Percentiles rank a stretch among this genome's conserved stretches.
Evolutionary conservation across 257 asterid genomes (phyloP).

Genomic region (Petrea volubilis): DNA sequence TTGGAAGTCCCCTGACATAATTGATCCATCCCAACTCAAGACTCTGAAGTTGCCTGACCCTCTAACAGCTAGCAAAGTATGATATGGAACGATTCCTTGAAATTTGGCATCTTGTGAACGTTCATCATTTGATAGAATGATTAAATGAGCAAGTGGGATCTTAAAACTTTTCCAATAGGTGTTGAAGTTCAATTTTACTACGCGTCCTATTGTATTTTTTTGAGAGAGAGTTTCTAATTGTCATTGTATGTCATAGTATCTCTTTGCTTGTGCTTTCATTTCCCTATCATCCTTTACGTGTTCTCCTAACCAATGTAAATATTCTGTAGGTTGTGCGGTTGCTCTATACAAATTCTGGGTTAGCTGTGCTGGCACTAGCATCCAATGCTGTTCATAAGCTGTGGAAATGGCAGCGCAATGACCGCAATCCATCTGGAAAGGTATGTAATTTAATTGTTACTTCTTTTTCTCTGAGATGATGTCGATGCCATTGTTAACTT

Average conservation of each 20-base stretch:
- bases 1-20: constrained; percentile 64
- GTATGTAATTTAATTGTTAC: constrained; percentile 32
- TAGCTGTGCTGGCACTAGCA: constrained; percentile 77
- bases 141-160: background rate
- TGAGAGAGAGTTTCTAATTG: background rate
- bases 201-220: background rate
- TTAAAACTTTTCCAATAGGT: background rate
- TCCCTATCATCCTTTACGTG: constrained; percentile 12
- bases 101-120: background rate
- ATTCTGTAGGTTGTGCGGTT: constrained; percentile 70
- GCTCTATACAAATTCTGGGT: constrained; percentile 86
- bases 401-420: constrained; percentile 98
- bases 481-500: background rate
- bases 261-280: background rate
- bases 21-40: constrained; percentile 55
- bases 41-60: constrained; percentile 61
- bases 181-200: background rate
- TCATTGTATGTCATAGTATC: background rate
- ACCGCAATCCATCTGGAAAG: constrained; percentile 91
- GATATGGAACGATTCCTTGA: constrained; percentile 8
- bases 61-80: constrained; percentile 67
- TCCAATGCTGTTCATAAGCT: constrained; percentile 93
- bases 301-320: background rate
- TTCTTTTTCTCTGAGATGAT: background rate
- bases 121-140: background rate